Conservation (phyloP, 148 eudicot species). For the Linanthus parryae region DNA sequence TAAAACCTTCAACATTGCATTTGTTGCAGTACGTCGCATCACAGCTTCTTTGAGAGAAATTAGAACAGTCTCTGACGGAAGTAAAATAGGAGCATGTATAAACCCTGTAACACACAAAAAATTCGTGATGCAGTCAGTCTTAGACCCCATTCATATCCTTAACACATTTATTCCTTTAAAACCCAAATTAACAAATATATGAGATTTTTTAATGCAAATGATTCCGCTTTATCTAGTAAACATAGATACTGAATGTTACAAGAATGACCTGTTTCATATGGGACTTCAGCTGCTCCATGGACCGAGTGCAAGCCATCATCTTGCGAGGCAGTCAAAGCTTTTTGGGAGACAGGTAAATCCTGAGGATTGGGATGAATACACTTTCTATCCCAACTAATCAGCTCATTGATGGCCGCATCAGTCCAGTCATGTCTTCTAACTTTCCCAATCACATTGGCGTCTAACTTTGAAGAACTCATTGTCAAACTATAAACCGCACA, state of each 20-base stretch:
- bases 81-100: constrained; percentile 14
- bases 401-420: constrained; percentile 39
- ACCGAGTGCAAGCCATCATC: constrained; percentile 19
- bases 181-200: not conserved
- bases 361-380: constrained; percentile 51
- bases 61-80: constrained; percentile 50
- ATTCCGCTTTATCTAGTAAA: not conserved
- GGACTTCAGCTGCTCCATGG: constrained; percentile 17
- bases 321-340: constrained; percentile 8
- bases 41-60: constrained; percentile 65
- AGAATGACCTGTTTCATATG: constrained; percentile 15
- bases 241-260: too few relatives aligned
- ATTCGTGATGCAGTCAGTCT: constrained; percentile 1
- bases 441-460: constrained; percentile 42
- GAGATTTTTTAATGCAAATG: not conserved
- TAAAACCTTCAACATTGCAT: constrained; percentile 51
- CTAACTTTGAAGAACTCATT: constrained; percentile 29
- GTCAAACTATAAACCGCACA: constrained; percentile 81
- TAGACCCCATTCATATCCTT: constrained; percentile 5
- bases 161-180: not conserved
- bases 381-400: constrained; percentile 75
- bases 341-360: constrained; percentile 16
- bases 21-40: constrained; percentile 44
- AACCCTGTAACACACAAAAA: constrained; percentile 26
- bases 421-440: constrained; percentile 73